Evolutionary conservation across 345 rosid genomes (phyloP).

Genomic region (Aegle marmelos): DNA sequence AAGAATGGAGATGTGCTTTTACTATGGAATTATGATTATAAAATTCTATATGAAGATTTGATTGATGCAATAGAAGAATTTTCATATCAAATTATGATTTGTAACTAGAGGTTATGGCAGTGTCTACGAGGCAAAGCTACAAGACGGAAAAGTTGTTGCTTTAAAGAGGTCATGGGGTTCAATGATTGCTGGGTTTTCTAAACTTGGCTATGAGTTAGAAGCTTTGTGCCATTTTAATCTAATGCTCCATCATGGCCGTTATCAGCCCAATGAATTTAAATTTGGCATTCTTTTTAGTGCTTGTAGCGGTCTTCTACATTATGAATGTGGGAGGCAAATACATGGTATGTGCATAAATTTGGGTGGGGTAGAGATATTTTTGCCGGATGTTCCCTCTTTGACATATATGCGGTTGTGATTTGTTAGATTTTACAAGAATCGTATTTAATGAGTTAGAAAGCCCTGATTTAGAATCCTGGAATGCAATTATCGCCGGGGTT

Average conservation of each 20-base stretch:
- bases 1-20: no score
- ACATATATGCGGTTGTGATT: conserved; percentile 60
- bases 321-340: conserved; percentile 55
- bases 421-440: conserved; percentile 34
- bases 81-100: no score
- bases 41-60: no score
- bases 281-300: conserved; percentile 57
- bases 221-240: conserved; percentile 43
- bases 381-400: conserved; percentile 52
- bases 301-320: conserved; percentile 40
- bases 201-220: conserved; percentile 50
- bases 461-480: conserved; percentile 61
- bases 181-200: conserved; percentile 51
- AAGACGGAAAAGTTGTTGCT: no score
- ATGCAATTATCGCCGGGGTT: conserved; percentile 55
- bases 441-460: conserved; percentile 44
- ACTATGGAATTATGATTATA: no score
- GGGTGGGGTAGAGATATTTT: conserved; percentile 33
- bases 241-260: conserved; percentile 45
- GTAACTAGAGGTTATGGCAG: no score
- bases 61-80: no score
- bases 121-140: no score
- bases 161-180: no score
- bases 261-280: conserved; percentile 51
- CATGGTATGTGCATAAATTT: conserved; percentile 48